phyloP scores from a whole-genome alignment of 2,329 filamentous ascomycete genomes.

The Verticillium nubilum region DNA sequence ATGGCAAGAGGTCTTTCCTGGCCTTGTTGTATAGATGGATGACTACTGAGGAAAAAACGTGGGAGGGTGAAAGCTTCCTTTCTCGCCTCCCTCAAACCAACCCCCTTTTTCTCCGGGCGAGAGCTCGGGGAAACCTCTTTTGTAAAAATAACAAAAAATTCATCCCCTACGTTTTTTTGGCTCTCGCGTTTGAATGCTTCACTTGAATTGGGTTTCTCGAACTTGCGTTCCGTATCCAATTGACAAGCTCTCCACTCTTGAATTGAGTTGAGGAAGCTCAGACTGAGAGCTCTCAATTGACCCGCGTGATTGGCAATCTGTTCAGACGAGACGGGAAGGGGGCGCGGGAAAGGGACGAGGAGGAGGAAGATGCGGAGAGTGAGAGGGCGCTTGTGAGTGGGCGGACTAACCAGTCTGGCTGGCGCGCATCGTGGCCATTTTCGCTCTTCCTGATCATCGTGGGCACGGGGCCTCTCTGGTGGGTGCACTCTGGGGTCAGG shows the following conservation, averaged over 20 bases:
- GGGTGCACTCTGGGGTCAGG: not conserved
- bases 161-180: not conserved
- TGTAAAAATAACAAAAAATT: conserved; percentile 1
- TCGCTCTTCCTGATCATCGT: not conserved
- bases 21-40: conserved; percentile 1
- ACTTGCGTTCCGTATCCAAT: not conserved
- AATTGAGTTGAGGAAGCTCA: not conserved
- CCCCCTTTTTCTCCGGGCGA: not conserved
- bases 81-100: not conserved
- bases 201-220: not conserved
- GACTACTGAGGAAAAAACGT: not conserved
- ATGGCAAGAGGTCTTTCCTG: not conserved
- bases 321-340: not conserved
- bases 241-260: not conserved
- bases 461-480: not conserved
- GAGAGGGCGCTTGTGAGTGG: not conserved
- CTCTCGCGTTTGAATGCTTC: not conserved
- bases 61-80: not conserved
- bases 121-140: not conserved
- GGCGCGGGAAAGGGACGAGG: not conserved
- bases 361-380: not conserved
- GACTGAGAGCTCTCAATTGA: not conserved
- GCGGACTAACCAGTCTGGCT: not conserved
- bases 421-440: not conserved
- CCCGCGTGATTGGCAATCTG: not conserved